phyloP scores from a whole-genome alignment of 106 monocot species.

The Phalaenopsis aphrodite region DNA sequence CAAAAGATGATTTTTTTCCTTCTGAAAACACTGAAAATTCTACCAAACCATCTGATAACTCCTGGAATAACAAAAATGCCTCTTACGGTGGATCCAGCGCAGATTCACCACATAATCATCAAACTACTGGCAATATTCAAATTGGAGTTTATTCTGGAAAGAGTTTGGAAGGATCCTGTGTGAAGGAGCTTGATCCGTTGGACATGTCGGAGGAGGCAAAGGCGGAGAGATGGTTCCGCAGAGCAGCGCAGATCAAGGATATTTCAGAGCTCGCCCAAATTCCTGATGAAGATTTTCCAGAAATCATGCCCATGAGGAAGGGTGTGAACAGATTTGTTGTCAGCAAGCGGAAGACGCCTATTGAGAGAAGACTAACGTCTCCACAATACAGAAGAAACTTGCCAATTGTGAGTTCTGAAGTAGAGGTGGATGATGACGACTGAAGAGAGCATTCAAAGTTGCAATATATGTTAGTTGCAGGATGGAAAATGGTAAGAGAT shows the following conservation, averaged over 20 bases:
- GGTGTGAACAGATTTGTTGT: slow-evolving; percentile 95
- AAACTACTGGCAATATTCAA: slow-evolving; percentile 14
- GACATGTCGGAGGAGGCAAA: slow-evolving; percentile 99
- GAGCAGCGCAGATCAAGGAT: slow-evolving; percentile 92
- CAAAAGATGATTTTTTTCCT: neutral
- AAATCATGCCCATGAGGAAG: slow-evolving; percentile 99
- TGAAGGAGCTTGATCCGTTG: slow-evolving; percentile 78
- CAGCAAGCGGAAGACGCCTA: slow-evolving; percentile 92
- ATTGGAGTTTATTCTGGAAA: slow-evolving; percentile 37
- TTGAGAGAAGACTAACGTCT: slow-evolving; percentile 86
- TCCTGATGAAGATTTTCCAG: slow-evolving; percentile 92
- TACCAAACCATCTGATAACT: neutral
- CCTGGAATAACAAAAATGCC: neutral
- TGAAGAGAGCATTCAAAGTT: neutral
- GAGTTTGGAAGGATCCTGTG: slow-evolving; percentile 91
- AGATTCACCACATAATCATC: neutral
- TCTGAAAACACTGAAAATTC: neutral
- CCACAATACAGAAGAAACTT: slow-evolving; percentile 80
- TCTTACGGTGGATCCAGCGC: neutral
- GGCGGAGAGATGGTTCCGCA: slow-evolving; percentile 89
- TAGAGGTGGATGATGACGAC: slow-evolving; percentile 27
- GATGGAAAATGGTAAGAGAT: neutral
- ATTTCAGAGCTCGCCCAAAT: slow-evolving; percentile 90
- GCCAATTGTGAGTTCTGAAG: slow-evolving; percentile 61
- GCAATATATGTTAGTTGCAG: neutral